Percentiles rank a stretch among this genome's conserved stretches.
Conservation (phyloP, 164 flowering plant species). For the Akebia trifoliata region DNA sequence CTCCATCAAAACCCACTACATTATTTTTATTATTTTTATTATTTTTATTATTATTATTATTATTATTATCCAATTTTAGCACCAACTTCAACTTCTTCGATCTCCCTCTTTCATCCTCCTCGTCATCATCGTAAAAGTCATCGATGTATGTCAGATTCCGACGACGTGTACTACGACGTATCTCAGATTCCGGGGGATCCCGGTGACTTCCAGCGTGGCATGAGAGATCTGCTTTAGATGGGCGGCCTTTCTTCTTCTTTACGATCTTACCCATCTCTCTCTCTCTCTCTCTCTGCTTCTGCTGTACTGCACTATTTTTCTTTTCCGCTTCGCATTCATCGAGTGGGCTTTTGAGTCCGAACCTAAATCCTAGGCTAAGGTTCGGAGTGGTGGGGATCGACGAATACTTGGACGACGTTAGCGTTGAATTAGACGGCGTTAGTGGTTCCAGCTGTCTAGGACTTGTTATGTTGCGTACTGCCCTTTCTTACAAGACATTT, state of each 20-base stretch:
- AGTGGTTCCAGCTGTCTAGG: too few relatives aligned
- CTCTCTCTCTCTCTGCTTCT: neutral
- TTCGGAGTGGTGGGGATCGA: neutral
- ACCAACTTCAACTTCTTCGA: constrained; percentile 72
- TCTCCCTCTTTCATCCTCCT: constrained; percentile 34
- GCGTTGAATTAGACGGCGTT: too few relatives aligned
- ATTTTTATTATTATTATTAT: neutral
- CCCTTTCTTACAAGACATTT: too few relatives aligned
- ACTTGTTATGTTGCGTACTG: too few relatives aligned
- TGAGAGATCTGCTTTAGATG: constrained; percentile 58
- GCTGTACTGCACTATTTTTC: constrained; percentile 2
- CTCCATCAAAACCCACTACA: constrained; percentile 1
- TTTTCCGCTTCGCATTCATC: constrained; percentile 5
- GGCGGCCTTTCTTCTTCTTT: constrained; percentile 76
- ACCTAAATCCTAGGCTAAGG: constrained; percentile 18
- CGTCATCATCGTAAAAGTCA: constrained; percentile 41
- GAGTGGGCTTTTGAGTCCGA: constrained; percentile 7
- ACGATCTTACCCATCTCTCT: constrained; percentile 63
- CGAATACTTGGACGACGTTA: too few relatives aligned
- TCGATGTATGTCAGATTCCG: constrained; percentile 48
- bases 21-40: too few relatives aligned
- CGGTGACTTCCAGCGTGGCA: constrained; percentile 7
- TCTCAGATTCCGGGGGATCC: constrained; percentile 19
- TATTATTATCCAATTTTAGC: constrained; percentile 32
- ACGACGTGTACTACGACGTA: constrained; percentile 53